phyloP scores from a whole-genome alignment of 306 rosid species.

The Acacia crassicarpa region DNA sequence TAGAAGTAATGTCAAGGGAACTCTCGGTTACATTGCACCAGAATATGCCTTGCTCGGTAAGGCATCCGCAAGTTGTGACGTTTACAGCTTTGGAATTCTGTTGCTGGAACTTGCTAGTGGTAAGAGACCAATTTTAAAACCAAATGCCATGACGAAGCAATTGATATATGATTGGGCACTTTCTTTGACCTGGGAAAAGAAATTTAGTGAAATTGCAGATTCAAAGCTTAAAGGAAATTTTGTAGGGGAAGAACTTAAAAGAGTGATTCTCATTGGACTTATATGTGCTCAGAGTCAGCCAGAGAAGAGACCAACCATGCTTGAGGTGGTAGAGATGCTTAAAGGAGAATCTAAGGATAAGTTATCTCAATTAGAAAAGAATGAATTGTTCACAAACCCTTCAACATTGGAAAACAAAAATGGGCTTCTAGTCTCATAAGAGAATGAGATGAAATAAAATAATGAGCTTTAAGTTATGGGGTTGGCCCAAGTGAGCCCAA shows the following conservation, averaged over 20 bases:
- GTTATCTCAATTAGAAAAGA: constrained; percentile 54
- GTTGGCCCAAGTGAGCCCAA: neutral
- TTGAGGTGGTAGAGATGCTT: constrained; percentile 77
- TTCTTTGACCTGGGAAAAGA: constrained; percentile 72
- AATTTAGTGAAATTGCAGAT: constrained; percentile 70
- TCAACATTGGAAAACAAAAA: constrained; percentile 32
- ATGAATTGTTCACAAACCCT: constrained; percentile 61
- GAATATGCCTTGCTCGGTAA: constrained; percentile 90
- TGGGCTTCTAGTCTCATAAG: constrained; percentile 59
- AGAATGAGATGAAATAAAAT: constrained; percentile 47
- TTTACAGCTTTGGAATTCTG: constrained; percentile 85
- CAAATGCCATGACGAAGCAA: constrained; percentile 47
- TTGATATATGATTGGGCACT: constrained; percentile 81
- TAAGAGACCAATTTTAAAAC: constrained; percentile 74
- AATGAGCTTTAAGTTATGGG: constrained; percentile 27
- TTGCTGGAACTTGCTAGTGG: constrained; percentile 89
- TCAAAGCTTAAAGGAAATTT: constrained; percentile 75
- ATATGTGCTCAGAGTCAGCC: constrained; percentile 68
- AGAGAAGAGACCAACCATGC: constrained; percentile 81
- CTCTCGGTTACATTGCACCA: constrained; percentile 91
- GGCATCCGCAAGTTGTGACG: constrained; percentile 82
- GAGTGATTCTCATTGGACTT: constrained; percentile 63
- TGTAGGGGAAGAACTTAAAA: constrained; percentile 74
- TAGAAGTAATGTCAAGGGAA: constrained; percentile 85
- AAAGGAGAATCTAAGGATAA: constrained; percentile 78